Conservation (phyloP, 192 early-diverging fungal species). For the Backusella morwellensis region DNA sequence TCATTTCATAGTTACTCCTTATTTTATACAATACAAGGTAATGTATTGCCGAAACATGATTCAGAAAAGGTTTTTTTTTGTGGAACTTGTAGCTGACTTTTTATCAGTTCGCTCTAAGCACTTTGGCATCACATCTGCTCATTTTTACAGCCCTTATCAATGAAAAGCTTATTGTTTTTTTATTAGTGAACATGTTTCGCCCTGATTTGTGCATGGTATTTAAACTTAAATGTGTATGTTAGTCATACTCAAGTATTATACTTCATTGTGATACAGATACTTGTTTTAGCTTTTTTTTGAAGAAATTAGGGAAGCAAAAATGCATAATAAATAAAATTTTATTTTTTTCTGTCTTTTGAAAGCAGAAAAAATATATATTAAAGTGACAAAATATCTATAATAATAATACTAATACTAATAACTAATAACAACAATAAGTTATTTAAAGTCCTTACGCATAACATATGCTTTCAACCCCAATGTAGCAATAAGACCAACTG, state of each 20-base stretch:
- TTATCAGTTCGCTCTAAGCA: background rate
- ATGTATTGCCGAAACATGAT: background rate
- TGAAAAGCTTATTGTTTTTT: background rate
- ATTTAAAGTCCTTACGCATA: slow-evolving; percentile 17
- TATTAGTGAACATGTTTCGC: background rate
- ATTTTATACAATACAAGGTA: background rate
- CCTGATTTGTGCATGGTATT: background rate
- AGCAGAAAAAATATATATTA: background rate
- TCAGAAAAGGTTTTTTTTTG: background rate
- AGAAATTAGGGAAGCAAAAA: no score
- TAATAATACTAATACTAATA: no score
- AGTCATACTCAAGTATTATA: no score
- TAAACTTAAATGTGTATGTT: background rate
- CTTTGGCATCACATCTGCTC: background rate
- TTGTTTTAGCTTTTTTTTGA: no score
- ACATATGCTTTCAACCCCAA: slow-evolving; percentile 25
- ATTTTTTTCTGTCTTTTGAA: background rate
- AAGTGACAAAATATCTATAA: background rate
- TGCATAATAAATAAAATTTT: no score
- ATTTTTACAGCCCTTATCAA: background rate
- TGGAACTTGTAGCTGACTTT: background rate
- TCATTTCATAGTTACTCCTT: background rate
- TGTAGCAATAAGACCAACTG: slow-evolving; percentile 14
- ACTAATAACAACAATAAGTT: background rate
- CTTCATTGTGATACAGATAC: no score